These are phyloP conservation scores for Flaveria trinervia DNA, from an alignment of 129 eudicot genomes.

Conservation along the genomic window DNA sequence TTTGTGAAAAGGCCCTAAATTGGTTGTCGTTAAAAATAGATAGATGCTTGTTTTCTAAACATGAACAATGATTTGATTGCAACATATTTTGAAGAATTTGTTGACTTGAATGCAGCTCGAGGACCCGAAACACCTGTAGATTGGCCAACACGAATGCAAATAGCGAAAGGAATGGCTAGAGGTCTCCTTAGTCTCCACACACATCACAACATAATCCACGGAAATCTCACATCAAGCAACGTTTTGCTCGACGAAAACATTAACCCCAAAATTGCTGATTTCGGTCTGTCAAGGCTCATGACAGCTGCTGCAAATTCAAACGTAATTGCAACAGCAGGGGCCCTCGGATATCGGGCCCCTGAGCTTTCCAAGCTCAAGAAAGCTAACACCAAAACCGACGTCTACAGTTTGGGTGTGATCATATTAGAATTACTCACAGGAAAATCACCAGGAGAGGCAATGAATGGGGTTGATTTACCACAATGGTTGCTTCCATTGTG, in stretches of 20 bases:
- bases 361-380: constrained; percentile 49
- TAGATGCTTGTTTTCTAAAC: not conserved
- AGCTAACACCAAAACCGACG: constrained; percentile 66
- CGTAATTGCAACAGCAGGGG: constrained; percentile 43
- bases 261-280: constrained; percentile 38
- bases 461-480: constrained; percentile 80
- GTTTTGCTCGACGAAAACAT: constrained; percentile 32
- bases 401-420: constrained; percentile 85
- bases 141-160: constrained; percentile 76
- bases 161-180: constrained; percentile 65
- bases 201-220: constrained; percentile 55
- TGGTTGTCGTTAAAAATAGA: not conserved
- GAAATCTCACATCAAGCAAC: constrained; percentile 45
- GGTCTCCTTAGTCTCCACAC: constrained; percentile 76
- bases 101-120: constrained; percentile 58
- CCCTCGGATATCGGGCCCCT: constrained; percentile 47
- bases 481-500: constrained; percentile 92
- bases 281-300: constrained; percentile 44
- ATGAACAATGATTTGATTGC: not conserved
- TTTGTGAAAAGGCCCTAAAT: not conserved
- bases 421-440: constrained; percentile 79
- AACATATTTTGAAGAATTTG: not conserved
- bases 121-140: constrained; percentile 71
- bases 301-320: constrained; percentile 43
- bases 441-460: constrained; percentile 81